Evolutionary conservation across 2,329 filamentous ascomycete genomes (phyloP).

Genomic region (Nigrograna mackinnonii): DNA sequence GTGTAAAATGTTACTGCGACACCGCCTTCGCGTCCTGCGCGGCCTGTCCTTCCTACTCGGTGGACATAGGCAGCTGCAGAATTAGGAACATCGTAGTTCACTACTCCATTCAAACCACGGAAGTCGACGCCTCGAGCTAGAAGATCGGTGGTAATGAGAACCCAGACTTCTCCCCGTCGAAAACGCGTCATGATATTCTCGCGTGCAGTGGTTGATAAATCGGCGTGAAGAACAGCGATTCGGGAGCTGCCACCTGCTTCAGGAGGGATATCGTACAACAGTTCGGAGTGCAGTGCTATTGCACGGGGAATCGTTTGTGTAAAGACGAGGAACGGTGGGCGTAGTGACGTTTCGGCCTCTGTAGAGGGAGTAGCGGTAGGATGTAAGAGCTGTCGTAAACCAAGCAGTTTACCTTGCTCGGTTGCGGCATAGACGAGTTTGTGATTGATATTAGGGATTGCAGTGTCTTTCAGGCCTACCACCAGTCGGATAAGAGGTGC

Average conservation of each 20-base stretch:
- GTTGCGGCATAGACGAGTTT: slow-evolving; percentile 88
- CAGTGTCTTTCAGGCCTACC: slow-evolving; percentile 94
- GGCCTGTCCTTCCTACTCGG: slow-evolving; percentile 86
- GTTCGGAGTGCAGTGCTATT: slow-evolving; percentile 81
- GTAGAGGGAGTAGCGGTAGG: slow-evolving; percentile 66
- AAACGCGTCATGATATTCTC: slow-evolving; percentile 86
- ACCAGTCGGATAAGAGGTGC: slow-evolving; percentile 76
- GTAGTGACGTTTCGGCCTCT: slow-evolving; percentile 56
- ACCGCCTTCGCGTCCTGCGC: slow-evolving; percentile 84
- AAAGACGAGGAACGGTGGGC: slow-evolving; percentile 92
- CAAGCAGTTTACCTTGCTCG: slow-evolving; percentile 91
- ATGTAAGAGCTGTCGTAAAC: slow-evolving; percentile 84
- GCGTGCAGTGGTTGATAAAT: slow-evolving; percentile 75
- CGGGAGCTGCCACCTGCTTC: slow-evolving; percentile 83
- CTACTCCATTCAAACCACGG: slow-evolving; percentile 89
- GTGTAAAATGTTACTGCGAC: slow-evolving; percentile 94
- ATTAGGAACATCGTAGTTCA: slow-evolving; percentile 97
- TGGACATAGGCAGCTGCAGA: slow-evolving; percentile 90
- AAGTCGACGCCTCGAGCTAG: slow-evolving; percentile 93
- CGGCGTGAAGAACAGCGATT: slow-evolving; percentile 88
- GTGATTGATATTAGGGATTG: slow-evolving; percentile 89
- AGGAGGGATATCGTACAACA: slow-evolving; percentile 91
- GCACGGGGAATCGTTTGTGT: slow-evolving; percentile 94
- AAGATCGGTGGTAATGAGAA: slow-evolving; percentile 93
- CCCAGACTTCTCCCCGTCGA: slow-evolving; percentile 90